A percentile compares a stretch with the other conserved stretches of the same genome.
Evolutionary conservation across 768 basidiomycete species (phyloP).

Genomic region (Mycena galericulata): DNA sequence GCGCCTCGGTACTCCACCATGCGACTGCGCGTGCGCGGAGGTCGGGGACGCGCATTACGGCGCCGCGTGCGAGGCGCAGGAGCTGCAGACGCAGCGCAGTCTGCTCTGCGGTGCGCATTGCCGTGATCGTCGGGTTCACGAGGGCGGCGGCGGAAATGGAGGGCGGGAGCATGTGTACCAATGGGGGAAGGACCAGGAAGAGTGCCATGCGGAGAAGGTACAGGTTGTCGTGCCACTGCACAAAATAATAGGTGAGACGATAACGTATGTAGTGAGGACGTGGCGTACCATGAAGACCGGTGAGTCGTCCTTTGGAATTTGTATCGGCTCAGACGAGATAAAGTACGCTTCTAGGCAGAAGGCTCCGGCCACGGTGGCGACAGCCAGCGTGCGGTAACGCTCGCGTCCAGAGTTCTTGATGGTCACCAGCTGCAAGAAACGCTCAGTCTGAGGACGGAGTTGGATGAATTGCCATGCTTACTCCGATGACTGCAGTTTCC

Average conservation of each 20-base stretch:
- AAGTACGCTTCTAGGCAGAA: conserved; percentile 61
- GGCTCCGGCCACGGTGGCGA: conserved; percentile 52
- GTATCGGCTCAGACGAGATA: conserved; percentile 59
- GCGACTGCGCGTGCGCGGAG: conserved; percentile 58
- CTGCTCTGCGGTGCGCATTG: conserved; percentile 41
- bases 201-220: conserved; percentile 65
- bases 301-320: conserved; percentile 55
- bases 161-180: conserved; percentile 58
- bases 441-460: neutral
- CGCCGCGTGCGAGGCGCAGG: conserved; percentile 67
- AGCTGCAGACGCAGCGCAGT: conserved; percentile 62
- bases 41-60: conserved; percentile 64
- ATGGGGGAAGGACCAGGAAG: conserved; percentile 68
- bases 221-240: conserved; percentile 75
- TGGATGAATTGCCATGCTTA: conserved; percentile 34
- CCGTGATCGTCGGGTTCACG: conserved; percentile 42
- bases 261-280: neutral
- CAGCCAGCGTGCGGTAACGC: conserved; percentile 60
- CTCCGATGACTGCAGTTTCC: conserved; percentile 65
- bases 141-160: conserved; percentile 48
- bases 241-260: neutral
- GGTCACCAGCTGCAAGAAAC: conserved; percentile 50
- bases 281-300: conserved; percentile 53
- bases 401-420: conserved; percentile 53
- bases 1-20: conserved; percentile 71